A percentile compares a stretch with the other conserved stretches of the same genome.
phyloP scores from a whole-genome alignment of 345 rosid genomes.

The Ailanthus altissimus region DNA sequence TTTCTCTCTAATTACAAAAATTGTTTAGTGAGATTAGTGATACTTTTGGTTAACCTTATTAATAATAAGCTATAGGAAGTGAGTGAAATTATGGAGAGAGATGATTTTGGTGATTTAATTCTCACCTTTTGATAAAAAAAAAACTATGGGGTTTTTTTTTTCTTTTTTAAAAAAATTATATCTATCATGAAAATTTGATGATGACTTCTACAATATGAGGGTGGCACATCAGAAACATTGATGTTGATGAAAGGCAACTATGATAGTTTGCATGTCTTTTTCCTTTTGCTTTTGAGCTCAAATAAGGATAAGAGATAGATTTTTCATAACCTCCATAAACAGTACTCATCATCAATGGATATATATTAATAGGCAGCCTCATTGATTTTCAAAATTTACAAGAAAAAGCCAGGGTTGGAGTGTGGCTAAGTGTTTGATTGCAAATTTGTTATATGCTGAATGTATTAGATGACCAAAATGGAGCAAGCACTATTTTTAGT shows the following conservation, averaged over 20 bases:
- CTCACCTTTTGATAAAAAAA: neutral
- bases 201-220: neutral
- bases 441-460: neutral
- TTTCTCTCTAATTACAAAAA: too few relatives aligned
- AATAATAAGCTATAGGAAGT: too few relatives aligned
- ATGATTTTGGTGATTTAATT: neutral
- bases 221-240: neutral
- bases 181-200: neutral
- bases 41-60: too few relatives aligned
- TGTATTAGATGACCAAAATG: neutral
- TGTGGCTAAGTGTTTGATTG: neutral
- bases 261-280: neutral
- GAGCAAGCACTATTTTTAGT: neutral
- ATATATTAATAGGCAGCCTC: neutral
- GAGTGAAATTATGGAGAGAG: neutral
- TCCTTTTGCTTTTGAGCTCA: neutral
- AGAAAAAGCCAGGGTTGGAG: neutral
- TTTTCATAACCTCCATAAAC: neutral
- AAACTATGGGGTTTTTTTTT: too few relatives aligned
- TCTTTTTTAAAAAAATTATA: too few relatives aligned
- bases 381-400: neutral
- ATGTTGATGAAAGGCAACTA: neutral
- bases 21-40: too few relatives aligned
- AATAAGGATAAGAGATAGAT: neutral
- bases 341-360: neutral